Base-by-base conservation (phyloP, 2,329 filamentous ascomycete species). In the Fusarium sp. region DNA sequence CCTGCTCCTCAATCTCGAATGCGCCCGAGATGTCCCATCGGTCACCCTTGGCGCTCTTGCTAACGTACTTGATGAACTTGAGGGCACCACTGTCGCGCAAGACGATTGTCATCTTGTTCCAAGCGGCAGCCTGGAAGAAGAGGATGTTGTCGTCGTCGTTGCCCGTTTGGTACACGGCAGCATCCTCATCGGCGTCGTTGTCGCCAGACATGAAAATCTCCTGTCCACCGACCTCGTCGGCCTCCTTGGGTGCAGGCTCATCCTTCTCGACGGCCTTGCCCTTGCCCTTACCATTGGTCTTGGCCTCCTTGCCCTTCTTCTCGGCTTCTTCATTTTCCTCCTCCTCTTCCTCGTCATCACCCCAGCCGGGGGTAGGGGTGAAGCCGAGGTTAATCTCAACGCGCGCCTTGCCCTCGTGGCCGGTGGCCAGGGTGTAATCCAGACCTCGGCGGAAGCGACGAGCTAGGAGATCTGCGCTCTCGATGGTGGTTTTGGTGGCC, bases 21-120 rank as follows among this genome's bases (percentile, higher is more conserved):
- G 91, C 91, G 1, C 91, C 97, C 56, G 91, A 92, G 59, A 98
- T 87, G 84, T 99, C 97, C 95, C 95, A 98, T 50, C 97, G 89
- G 84, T 98, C 97, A 1, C 97, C 97, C 79, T 90, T 90, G 9
- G 97, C 97, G 60, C 88, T 90, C 69, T 88, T 88, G 83, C 93
- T 97, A 25, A 99, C 93, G 82, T 98, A 99, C 86, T 98, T 99
- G 79, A 98, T 95, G 81, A 99, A 99, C 81, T 94, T 92, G 80
- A 99, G 87, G 15, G 93, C 93, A 15, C 94, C 95, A 75, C 90
- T 91, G 81, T 99, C 97, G 67, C 97, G 90, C 76, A 98, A 86
- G 35, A 98, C 97, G 74, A 99, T 90, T 73, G 93, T 95, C 86
- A 99, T 88, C 73, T 93, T 94, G 83, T 98, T 98, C 97, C 97